phyloP scores from a whole-genome alignment of 345 rosid genomes.

The Turritis glabra region DNA sequence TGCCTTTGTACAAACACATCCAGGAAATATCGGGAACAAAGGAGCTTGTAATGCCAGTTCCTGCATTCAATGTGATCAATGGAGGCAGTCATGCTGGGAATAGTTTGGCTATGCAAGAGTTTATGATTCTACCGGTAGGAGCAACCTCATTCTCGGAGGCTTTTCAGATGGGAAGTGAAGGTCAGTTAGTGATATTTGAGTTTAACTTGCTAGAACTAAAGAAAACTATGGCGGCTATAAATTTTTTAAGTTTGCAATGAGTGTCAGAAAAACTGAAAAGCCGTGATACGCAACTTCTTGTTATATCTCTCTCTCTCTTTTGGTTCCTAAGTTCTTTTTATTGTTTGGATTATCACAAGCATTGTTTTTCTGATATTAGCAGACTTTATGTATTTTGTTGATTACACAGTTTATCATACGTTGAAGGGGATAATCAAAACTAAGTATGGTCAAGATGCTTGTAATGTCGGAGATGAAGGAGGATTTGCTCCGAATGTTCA shows the following conservation, averaged over 20 bases:
- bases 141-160: conserved; percentile 89
- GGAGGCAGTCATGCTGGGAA: conserved; percentile 99
- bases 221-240: too few relatives aligned
- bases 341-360: conserved; percentile 1
- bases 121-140: conserved; percentile 94
- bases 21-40: conserved; percentile 84
- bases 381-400: not conserved
- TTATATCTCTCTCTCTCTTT: conserved; percentile 1
- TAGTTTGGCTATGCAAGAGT: conserved; percentile 98
- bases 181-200: conserved; percentile 41
- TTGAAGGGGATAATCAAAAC: conserved; percentile 84
- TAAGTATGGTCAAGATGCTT: conserved; percentile 97
- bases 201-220: not conserved
- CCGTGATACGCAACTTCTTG: not conserved
- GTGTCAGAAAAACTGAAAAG: not conserved
- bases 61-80: conserved; percentile 94
- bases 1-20: conserved; percentile 88
- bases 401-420: conserved; percentile 79
- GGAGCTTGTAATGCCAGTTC: conserved; percentile 98
- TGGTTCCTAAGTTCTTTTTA: not conserved
- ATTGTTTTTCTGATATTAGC: not conserved
- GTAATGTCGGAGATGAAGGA: conserved; percentile 99
- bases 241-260: not conserved
- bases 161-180: conserved; percentile 95
- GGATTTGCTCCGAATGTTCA: conserved; percentile 98